Evolutionary conservation across 2,329 filamentous ascomycete genomes (phyloP).

Genomic region (Diaporthe sp.): DNA sequence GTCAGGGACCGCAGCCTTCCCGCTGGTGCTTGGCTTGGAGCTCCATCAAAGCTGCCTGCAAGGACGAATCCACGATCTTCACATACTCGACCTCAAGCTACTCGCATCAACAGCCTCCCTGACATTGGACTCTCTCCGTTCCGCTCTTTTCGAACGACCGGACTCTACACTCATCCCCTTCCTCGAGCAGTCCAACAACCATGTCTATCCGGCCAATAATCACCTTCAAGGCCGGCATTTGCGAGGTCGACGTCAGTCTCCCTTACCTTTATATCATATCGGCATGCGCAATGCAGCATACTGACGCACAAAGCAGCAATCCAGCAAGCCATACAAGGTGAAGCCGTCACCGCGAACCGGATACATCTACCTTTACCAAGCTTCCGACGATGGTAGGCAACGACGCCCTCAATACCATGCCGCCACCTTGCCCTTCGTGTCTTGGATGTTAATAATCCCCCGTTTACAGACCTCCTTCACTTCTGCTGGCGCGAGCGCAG

Average conservation of each 20-base stretch:
- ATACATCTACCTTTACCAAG: conserved; percentile 87
- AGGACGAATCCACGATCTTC: conserved; percentile 10
- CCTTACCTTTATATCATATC: conserved; percentile 32
- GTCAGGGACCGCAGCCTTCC: conserved; percentile 42
- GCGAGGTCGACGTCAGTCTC: conserved; percentile 81
- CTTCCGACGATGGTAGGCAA: conserved; percentile 79
- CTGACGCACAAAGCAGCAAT: conserved; percentile 55
- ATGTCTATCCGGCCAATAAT: conserved; percentile 92
- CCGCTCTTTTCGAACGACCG: conserved; percentile 20
- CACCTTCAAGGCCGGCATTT: conserved; percentile 95
- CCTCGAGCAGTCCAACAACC: conserved; percentile 42
- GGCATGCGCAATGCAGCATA: conserved; percentile 37
- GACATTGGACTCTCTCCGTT: not conserved
- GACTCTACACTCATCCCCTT: not conserved
- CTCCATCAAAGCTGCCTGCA: conserved; percentile 34
- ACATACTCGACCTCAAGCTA: not conserved
- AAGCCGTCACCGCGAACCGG: conserved; percentile 80
- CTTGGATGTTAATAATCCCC: not conserved
- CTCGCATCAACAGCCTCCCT: not conserved
- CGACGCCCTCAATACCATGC: not conserved
- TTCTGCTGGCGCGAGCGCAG: conserved; percentile 95
- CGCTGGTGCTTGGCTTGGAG: conserved; percentile 33
- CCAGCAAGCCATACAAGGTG: conserved; percentile 76
- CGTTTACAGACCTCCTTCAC: conserved; percentile 80
- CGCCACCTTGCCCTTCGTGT: not conserved